Evolutionary conservation across 345 rosid genomes (phyloP).

Genomic region (Euphorbia pulcherrima): DNA sequence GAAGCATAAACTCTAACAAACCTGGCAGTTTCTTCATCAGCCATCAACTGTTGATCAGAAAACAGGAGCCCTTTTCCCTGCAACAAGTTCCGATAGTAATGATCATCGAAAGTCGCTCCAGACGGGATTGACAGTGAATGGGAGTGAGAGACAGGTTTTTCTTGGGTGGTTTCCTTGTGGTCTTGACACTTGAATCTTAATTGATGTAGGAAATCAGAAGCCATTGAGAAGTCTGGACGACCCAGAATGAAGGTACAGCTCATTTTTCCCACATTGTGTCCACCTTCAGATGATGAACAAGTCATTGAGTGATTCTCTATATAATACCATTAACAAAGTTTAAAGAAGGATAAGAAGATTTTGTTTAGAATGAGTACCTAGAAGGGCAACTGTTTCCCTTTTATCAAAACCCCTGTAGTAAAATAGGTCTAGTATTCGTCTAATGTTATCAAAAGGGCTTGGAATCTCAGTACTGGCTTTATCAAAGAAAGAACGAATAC

Average conservation of each 20-base stretch:
- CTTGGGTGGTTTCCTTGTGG: slow-evolving; percentile 3
- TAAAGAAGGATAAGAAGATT: not conserved
- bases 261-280: slow-evolving; percentile 41
- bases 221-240: slow-evolving; percentile 39
- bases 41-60: slow-evolving; percentile 52
- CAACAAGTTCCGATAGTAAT: slow-evolving; percentile 38
- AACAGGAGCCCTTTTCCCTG: slow-evolving; percentile 43
- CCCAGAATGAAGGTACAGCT: slow-evolving; percentile 37
- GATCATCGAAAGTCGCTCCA: slow-evolving; percentile 36
- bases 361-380: slow-evolving; percentile 28
- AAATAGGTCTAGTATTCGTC: slow-evolving; percentile 32
- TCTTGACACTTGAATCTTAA: slow-evolving; percentile 29
- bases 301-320: not conserved
- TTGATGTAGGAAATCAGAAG: slow-evolving; percentile 36
- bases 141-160: slow-evolving; percentile 12
- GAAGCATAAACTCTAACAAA: slow-evolving; percentile 32
- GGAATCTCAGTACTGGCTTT: slow-evolving; percentile 41
- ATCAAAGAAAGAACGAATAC: slow-evolving; percentile 31
- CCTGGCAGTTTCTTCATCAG: slow-evolving; percentile 38
- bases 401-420: slow-evolving; percentile 36
- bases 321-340: not conserved
- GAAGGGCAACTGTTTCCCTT: slow-evolving; percentile 46
- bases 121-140: slow-evolving; percentile 27
- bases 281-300: slow-evolving; percentile 29
- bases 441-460: slow-evolving; percentile 33